Evolutionary conservation across 2,329 filamentous ascomycete species (phyloP).

Genomic region (Allantophomopsis cytisporea): DNA sequence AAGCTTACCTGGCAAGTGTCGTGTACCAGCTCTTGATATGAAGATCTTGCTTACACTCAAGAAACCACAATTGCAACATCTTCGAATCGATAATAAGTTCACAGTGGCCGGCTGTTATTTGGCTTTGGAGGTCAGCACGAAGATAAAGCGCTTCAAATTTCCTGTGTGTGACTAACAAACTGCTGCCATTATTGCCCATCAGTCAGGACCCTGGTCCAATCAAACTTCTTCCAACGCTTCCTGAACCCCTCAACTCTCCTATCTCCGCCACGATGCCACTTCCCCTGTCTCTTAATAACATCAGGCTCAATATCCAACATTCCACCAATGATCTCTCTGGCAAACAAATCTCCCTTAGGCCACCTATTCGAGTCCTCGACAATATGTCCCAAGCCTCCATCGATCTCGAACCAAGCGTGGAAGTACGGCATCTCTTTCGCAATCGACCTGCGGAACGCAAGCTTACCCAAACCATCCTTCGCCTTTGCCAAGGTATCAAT

Average conservation of each 20-base stretch:
- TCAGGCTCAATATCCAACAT: conserved; percentile 78
- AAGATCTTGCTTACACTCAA: too few species aligned
- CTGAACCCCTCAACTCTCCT: conserved; percentile 62
- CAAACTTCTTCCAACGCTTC: conserved; percentile 82
- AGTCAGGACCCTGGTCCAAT: conserved; percentile 58
- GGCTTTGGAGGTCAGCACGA: too few species aligned
- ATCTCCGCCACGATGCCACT: conserved; percentile 60
- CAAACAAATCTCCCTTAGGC: conserved; percentile 88
- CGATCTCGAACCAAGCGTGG: conserved; percentile 87
- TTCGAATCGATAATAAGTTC: too few species aligned
- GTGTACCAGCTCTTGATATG: too few species aligned
- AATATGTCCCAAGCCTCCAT: conserved; percentile 84
- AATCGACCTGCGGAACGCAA: conserved; percentile 69
- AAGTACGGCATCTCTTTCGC: conserved; percentile 98
- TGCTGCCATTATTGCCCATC: conserved; percentile 9
- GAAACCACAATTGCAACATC: too few species aligned
- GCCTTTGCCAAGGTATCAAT: conserved; percentile 69
- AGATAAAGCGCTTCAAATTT: too few species aligned
- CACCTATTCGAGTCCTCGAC: conserved; percentile 77
- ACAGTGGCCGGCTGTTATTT: too few species aligned
- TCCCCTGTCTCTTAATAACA: conserved; percentile 78
- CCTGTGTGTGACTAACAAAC: too few species aligned
- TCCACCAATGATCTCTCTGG: conserved; percentile 79
- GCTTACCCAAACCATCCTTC: conserved; percentile 57
- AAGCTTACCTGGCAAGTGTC: too few species aligned